Percentiles rank a stretch among this genome's conserved stretches.
Evolutionary conservation across 2,329 filamentous ascomycete genomes (phyloP).

Genomic region (Fusarium beomiforme): DNA sequence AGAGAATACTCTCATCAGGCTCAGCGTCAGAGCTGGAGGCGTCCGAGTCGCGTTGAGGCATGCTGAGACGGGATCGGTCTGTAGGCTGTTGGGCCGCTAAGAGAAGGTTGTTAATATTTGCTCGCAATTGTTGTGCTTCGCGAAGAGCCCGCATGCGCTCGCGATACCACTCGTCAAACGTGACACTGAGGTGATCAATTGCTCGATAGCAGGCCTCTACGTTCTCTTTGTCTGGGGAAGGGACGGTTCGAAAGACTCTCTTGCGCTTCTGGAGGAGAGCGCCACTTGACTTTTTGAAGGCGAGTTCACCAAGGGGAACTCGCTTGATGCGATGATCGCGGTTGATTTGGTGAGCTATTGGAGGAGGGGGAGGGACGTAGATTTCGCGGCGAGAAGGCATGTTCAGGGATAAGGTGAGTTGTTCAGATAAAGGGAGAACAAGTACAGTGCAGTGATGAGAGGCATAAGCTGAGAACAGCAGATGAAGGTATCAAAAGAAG

Average conservation of each 20-base stretch:
- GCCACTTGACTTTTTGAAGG: conserved; percentile 35
- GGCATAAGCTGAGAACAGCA: background rate
- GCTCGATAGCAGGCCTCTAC: conserved; percentile 24
- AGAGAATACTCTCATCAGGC: conserved; percentile 51
- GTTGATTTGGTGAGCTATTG: background rate
- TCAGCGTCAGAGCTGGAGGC: conserved; percentile 48
- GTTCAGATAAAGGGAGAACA: background rate
- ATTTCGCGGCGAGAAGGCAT: conserved; percentile 27
- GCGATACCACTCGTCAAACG: conserved; percentile 2
- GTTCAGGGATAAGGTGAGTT: background rate
- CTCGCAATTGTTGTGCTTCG: background rate
- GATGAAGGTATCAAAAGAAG: background rate
- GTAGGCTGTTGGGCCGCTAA: conserved; percentile 43
- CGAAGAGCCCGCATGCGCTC: background rate
- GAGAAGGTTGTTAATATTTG: conserved; percentile 23
- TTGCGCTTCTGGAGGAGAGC: conserved; percentile 31
- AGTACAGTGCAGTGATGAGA: background rate
- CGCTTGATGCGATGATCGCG: conserved; percentile 31
- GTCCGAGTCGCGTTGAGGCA: conserved; percentile 50
- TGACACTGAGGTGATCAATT: conserved; percentile 21
- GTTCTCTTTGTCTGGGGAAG: conserved; percentile 44
- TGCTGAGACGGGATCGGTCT: conserved; percentile 48
- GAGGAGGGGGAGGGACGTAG: background rate
- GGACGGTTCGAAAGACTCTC: conserved; percentile 36
- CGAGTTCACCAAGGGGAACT: conserved; percentile 43